Percentiles rank a stretch among this genome's conserved stretches.
Conservation (phyloP, 2,329 filamentous ascomycete genomes). For the Hypoxylon rubiginosum region DNA sequence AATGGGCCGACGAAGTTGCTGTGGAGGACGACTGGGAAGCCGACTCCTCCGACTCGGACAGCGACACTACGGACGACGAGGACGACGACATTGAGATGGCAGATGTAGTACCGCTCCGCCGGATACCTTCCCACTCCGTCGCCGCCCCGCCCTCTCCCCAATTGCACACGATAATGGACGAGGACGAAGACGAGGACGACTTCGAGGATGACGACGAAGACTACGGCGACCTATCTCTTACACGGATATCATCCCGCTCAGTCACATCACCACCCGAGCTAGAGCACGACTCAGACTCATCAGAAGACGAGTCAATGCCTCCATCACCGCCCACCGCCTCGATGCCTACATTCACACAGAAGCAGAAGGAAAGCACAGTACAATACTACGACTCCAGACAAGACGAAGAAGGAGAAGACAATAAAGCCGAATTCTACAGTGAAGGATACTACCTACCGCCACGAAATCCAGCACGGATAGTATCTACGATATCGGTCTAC, state of each 20-base stretch:
- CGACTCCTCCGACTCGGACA: conserved; percentile 71
- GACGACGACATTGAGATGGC: conserved; percentile 71
- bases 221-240: conserved; percentile 74
- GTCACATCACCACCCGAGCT: conserved; percentile 76
- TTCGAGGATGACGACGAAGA: conserved; percentile 64
- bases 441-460: conserved; percentile 68
- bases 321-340: conserved; percentile 73
- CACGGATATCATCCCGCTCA: conserved; percentile 75
- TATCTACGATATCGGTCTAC: conserved; percentile 70
- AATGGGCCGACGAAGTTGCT: conserved; percentile 86
- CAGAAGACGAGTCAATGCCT: conserved; percentile 80
- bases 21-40: conserved; percentile 80
- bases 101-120: conserved; percentile 61
- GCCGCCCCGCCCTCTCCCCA: conserved; percentile 51
- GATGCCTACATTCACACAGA: conserved; percentile 71
- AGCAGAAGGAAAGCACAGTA: conserved; percentile 62
- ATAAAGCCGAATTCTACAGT: conserved; percentile 61
- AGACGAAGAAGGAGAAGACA: conserved; percentile 53
- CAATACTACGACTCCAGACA: conserved; percentile 55
- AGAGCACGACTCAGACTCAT: conserved; percentile 76
- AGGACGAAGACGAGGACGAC: conserved; percentile 57
- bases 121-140: conserved; percentile 57
- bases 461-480: conserved; percentile 64
- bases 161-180: conserved; percentile 56
- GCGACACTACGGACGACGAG: conserved; percentile 58